Evolutionary conservation across 768 basidiomycete species (phyloP), one percentile per base, ranked within the genome.

Genomic region (Myochromella boudieri): DNA sequence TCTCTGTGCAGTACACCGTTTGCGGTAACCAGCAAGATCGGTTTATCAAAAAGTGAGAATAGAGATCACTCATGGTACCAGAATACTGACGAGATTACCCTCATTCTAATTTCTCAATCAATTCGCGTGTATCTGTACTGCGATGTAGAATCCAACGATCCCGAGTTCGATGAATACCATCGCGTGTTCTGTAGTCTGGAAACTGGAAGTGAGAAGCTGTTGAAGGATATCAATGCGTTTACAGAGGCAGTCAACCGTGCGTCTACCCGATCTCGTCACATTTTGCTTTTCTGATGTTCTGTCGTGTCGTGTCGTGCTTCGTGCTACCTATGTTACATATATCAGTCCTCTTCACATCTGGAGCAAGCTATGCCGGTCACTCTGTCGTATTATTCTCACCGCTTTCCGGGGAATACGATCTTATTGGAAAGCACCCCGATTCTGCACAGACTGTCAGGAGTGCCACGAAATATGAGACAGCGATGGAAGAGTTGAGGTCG

Each of bases 141-240:
- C 29, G 29, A 27, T 33, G 21, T 50, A 81, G 91, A 87, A 67
- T 91, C 91, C 4, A 74, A 66, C 57, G 94, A 95, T 71, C 80
- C 88, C 15, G 92, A 95, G 62, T 95, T 93, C 68, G 91, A 95
- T 56, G 91, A 94, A 49, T 88, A 84, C 56, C 77, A 84, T 53
- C 78, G 85, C 34, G 82, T 90, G 62, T 95, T 97, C 65, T 65
- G 76, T 9, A 60, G 76, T 3, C 72, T 97, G 54, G 93, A 98
- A 68, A 67, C 78, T 41, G 84, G 88, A 20, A 80, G 87, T 0
- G 94, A 95, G 63, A 94, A 93, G 70, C 71, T 98, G 47, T 68
- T 94, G 57, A 97, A 98, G 72, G 95, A 99, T 60, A 84, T 88
- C 25, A 91, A 87, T 59, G 75, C 82, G 4, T 98, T 93, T 70